Conservation (phyloP, 352 stramenopile species). For the Plasmopara muralis region DNA sequence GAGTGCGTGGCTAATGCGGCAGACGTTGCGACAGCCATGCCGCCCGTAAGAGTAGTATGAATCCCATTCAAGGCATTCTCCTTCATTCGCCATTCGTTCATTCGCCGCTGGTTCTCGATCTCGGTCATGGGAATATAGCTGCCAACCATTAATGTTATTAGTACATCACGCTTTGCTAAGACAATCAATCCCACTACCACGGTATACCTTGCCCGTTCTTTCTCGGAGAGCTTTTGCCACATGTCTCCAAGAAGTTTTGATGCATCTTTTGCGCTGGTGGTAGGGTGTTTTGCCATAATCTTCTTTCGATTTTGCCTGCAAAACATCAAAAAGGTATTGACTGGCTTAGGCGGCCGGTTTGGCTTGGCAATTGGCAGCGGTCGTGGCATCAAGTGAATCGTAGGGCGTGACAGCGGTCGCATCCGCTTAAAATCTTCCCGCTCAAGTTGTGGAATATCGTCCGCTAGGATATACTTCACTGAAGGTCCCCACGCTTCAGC, state of each 20-base stretch:
- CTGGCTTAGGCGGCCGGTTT: conserved; percentile 71
- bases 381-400: conserved; percentile 23
- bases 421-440: conserved; percentile 79
- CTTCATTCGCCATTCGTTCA: conserved; percentile 75
- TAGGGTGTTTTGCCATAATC: conserved; percentile 68
- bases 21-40: conserved; percentile 15
- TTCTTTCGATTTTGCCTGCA: conserved; percentile 77
- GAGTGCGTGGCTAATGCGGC: conserved; percentile 8
- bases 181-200: not conserved
- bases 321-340: conserved; percentile 85
- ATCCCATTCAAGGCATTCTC: conserved; percentile 46
- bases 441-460: conserved; percentile 67
- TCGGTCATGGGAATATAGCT: conserved; percentile 74
- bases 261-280: conserved; percentile 70
- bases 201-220: conserved; percentile 55
- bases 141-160: conserved; percentile 13
- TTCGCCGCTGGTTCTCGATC: conserved; percentile 62
- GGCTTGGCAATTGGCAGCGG: conserved; percentile 29
- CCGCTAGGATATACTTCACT: conserved; percentile 68
- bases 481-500: conserved; percentile 53
- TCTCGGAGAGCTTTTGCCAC: conserved; percentile 78
- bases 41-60: conserved; percentile 15
- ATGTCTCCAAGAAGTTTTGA: conserved; percentile 80
- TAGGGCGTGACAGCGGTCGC: conserved; percentile 53
- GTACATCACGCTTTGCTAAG: not conserved